Evolutionary conservation across 192 early-diverging fungal genomes (phyloP), one percentile per base, ranked within the genome.

Genomic region (Backusella circina): DNA sequence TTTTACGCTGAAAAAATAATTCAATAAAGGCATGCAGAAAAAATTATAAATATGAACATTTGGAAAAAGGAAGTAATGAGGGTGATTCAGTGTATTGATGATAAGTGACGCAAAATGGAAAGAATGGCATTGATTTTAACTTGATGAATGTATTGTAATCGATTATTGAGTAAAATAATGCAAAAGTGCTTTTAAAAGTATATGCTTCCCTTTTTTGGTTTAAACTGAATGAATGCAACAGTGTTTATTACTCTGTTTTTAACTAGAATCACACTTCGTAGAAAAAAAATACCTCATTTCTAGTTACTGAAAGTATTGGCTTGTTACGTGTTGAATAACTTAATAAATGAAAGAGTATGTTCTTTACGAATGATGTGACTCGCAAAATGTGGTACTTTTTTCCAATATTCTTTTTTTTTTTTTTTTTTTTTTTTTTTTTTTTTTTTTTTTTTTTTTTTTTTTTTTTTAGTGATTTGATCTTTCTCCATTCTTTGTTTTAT

Each of bases 11-110:
- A 47, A 47, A 47, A 47, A 47, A 65, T 16, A 28, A 18, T 35
- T 67, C 38, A 70, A 41, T 70, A 70, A 70, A 44, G 39, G 36
- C 68, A 70, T 70, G 68, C 38, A 70, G 32, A 67, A 67, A 38
- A 67, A 21, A 39, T 57, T 57, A 57, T 57, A 57, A 57, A 57
- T 57, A 57, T 47, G 5, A 35, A 35, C 33, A 47, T 47, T 47
- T n/a, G 15, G 18, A 47, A 47, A 47, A 47, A n/a, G n/a, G n/a
- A n/a, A n/a, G n/a, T 5, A 35, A 35, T 2, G 5, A 35, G 33
- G 5, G 33, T 5, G 44, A 0, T 41, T 41, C 39, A 13, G 13
- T 16, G 39, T 41, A 15, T 41, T 5, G 5, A 35, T 35, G 33
- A 35, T 35, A 5, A 35, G 2, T 35, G 33, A 35, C 33, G 33